Conservation (phyloP, 441 rosid species). For the Arabidopsis hybrid region DNA sequence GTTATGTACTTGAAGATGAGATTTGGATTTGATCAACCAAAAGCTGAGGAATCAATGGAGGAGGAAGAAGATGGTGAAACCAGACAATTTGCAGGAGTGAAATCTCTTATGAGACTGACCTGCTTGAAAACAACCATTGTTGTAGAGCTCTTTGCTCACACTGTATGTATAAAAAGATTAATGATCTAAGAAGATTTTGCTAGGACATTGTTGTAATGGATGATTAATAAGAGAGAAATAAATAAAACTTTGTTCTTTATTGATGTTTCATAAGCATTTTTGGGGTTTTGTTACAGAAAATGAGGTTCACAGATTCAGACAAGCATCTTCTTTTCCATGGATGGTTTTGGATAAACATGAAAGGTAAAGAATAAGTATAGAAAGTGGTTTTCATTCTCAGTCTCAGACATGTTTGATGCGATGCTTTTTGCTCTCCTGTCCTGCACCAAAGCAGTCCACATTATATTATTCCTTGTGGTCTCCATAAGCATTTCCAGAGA, state of each 20-base stretch:
- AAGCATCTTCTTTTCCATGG: conserved; percentile 6
- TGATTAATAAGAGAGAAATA: conserved; percentile 11
- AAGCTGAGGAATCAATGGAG: neutral
- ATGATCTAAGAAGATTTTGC: conserved; percentile 17
- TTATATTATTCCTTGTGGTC: conserved; percentile 9
- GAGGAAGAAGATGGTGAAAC: neutral
- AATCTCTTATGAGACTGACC: conserved; percentile 45
- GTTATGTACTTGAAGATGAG: conserved; percentile 66
- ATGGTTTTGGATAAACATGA: conserved; percentile 16
- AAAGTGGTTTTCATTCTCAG: conserved; percentile 9
- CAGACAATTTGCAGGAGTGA: conserved; percentile 35
- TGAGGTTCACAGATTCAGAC: conserved; percentile 10
- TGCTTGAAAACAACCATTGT: conserved; percentile 38
- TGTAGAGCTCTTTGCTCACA: conserved; percentile 29
- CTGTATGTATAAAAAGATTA: conserved; percentile 9
- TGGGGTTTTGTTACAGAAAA: neutral
- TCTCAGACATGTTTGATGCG: conserved; percentile 19
- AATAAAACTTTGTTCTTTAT: neutral
- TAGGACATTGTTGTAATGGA: conserved; percentile 33
- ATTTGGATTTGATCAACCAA: conserved; percentile 14
- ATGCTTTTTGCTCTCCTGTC: conserved; percentile 33
- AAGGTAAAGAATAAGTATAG: neutral
- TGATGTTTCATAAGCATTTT: neutral
- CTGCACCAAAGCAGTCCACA: conserved; percentile 33
- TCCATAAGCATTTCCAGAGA: conserved; percentile 6